Conservation (phyloP, 495 filamentous ascomycete species). For the Beverwykella pulmonaria region DNA sequence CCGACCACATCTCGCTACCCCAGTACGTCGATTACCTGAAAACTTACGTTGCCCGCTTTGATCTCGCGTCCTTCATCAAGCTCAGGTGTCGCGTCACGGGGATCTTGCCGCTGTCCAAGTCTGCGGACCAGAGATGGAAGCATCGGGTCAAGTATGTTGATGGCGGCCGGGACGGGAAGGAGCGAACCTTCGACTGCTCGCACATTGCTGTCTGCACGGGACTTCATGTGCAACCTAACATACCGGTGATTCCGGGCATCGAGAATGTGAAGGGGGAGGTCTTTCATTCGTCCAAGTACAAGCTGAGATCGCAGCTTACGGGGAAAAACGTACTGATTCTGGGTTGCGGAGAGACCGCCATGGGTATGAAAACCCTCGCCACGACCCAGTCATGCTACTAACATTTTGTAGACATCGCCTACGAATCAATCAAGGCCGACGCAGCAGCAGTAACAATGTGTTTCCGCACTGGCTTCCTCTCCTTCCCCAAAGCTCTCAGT, state of each 20-base stretch:
- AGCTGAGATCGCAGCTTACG: conserved; percentile 47
- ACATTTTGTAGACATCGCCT: conserved; percentile 42
- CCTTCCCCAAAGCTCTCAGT: conserved; percentile 43
- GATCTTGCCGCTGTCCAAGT: conserved; percentile 20
- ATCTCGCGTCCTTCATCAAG: conserved; percentile 26
- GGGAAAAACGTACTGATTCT: conserved; percentile 48
- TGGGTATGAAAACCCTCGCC: conserved; percentile 36
- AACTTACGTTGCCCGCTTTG: conserved; percentile 26
- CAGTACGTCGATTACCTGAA: conserved; percentile 35
- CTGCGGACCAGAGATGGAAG: conserved; percentile 18
- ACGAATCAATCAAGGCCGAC: conserved; percentile 47
- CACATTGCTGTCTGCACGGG: conserved; percentile 50
- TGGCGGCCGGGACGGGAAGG: not conserved
- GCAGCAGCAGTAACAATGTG: conserved; percentile 49
- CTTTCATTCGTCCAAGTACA: conserved; percentile 52
- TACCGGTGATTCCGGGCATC: conserved; percentile 47
- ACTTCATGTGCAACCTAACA: conserved; percentile 48
- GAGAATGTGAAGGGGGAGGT: conserved; percentile 45
- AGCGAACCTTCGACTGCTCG: conserved; percentile 25
- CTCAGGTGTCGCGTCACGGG: conserved; percentile 22
- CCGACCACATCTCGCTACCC: conserved; percentile 34
- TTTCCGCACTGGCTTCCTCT: conserved; percentile 51
- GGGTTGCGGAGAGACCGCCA: conserved; percentile 51
- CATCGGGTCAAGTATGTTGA: conserved; percentile 28
- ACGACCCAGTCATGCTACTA: too few relatives aligned